Evolutionary conservation across 176 grass and related monocot species (phyloP).

Genomic region (Alloteropsis semialata): DNA sequence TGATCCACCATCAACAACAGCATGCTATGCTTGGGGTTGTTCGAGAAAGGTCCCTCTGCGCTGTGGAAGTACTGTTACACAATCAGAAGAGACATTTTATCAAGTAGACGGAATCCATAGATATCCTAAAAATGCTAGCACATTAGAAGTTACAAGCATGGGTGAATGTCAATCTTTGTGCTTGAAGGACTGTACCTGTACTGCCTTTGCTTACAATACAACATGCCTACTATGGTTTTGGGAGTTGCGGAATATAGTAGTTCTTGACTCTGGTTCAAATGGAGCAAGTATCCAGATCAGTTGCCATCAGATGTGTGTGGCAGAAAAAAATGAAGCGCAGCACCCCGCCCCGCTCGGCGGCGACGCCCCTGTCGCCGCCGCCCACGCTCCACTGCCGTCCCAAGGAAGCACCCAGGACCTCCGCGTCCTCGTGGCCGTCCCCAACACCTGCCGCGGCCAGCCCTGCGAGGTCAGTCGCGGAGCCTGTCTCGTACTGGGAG

Average conservation of each 20-base stretch:
- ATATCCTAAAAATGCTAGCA: background rate
- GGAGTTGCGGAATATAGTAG: background rate
- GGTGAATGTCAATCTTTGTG: background rate
- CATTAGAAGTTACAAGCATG: background rate
- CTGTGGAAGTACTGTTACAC: background rate
- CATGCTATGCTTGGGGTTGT: background rate
- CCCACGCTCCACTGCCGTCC: no score
- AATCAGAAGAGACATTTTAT: background rate
- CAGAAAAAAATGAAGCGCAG: no score
- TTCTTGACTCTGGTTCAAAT: background rate
- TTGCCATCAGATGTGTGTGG: no score
- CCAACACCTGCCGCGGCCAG: no score
- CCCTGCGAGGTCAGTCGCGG: no score
- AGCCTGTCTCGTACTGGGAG: no score
- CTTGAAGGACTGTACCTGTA: conserved; percentile 12
- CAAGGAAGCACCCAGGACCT: no score
- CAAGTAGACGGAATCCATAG: background rate
- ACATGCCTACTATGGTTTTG: background rate
- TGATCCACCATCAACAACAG: background rate
- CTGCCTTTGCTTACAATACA: conserved; percentile 21
- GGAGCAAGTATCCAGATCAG: no score
- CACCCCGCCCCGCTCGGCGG: no score
- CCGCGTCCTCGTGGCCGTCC: no score
- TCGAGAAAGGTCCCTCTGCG: background rate
- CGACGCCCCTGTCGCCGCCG: no score